Evolutionary conservation across 257 asterid genomes (phyloP).

Genomic region (Nicotiana tabacum): DNA sequence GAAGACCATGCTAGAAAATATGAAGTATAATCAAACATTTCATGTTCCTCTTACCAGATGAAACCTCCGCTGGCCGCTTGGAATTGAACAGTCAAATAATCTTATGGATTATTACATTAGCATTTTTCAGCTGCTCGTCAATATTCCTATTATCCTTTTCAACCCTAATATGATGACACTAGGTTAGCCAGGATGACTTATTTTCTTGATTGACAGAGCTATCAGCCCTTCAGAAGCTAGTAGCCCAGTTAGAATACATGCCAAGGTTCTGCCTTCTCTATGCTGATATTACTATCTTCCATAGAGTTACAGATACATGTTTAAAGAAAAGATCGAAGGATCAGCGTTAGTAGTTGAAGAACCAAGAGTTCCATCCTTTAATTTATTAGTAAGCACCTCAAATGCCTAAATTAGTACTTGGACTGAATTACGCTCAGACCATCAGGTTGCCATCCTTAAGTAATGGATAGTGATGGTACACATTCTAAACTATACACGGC

Average conservation of each 20-base stretch:
- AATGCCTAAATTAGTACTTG: not conserved
- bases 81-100: not conserved
- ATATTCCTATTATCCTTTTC: not conserved
- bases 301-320: not conserved
- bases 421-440: not conserved
- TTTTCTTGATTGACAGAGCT: not conserved
- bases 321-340: not conserved
- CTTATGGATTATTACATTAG: not conserved
- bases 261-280: not conserved
- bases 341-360: not conserved
- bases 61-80: not conserved
- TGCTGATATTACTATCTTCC: not conserved
- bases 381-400: not conserved
- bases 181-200: not conserved
- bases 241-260: not conserved
- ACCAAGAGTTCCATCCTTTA: not conserved
- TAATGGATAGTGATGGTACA: not conserved
- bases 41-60: not conserved
- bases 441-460: not conserved
- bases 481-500: not conserved
- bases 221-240: not conserved
- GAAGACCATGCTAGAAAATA: not conserved
- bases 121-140: not conserved
- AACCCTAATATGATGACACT: slow-evolving; percentile 1
- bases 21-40: not conserved